phyloP scores from a whole-genome alignment of 148 eudicot genomes.

The Rhododendron griersonianum region DNA sequence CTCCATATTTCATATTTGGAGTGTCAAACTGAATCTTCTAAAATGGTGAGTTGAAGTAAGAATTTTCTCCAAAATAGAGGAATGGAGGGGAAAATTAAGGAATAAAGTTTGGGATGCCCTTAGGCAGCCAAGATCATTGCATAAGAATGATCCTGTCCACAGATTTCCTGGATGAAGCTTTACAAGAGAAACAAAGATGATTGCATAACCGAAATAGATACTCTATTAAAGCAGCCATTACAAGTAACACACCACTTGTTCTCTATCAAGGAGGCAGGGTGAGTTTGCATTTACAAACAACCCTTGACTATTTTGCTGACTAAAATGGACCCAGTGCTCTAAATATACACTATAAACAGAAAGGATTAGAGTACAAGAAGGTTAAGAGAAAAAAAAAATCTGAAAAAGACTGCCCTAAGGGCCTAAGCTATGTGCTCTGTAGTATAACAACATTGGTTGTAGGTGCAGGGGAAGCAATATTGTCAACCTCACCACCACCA shows the following conservation, averaged over 20 bases:
- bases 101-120: background rate
- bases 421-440: constrained; percentile 3
- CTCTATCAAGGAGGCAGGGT: constrained; percentile 16
- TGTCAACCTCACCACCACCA: constrained; percentile 17
- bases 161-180: background rate
- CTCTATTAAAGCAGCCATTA: background rate
- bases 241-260: background rate
- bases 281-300: constrained; percentile 13
- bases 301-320: background rate
- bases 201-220: background rate
- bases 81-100: background rate
- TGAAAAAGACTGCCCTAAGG: background rate
- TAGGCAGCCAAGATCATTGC: background rate
- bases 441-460: background rate
- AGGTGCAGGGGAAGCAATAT: constrained; percentile 10
- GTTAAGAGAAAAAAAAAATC: background rate
- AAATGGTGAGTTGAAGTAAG: background rate
- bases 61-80: background rate
- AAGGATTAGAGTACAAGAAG: background rate
- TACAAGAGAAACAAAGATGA: background rate
- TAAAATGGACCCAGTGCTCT: background rate
- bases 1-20: background rate
- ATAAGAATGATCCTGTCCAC: background rate
- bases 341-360: background rate
- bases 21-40: background rate